Percentiles rank a stretch among this genome's conserved stretches.
These are phyloP conservation scores for Neofusicoccum sp. DNA, from an alignment of 2,329 filamentous ascomycete genomes.

Conservation along the genomic window DNA sequence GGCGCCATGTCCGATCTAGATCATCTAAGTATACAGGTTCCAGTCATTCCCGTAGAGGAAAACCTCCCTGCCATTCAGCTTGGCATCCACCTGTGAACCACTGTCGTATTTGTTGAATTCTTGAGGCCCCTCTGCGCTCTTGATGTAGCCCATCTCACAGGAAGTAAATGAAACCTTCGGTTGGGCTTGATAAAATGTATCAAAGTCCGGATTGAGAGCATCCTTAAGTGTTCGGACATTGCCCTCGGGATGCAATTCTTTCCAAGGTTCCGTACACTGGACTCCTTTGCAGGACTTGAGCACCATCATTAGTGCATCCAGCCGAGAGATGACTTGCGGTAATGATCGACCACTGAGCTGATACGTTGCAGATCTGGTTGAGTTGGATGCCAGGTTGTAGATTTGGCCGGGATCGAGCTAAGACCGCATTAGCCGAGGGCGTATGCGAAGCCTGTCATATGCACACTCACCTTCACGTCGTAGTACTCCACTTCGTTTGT, in stretches of 20 bases:
- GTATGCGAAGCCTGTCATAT: no score
- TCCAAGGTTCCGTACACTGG: conserved; percentile 58
- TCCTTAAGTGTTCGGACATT: conserved; percentile 52
- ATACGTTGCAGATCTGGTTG: neutral
- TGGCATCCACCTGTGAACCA: neutral
- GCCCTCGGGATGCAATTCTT: conserved; percentile 54
- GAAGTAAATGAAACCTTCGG: conserved; percentile 52
- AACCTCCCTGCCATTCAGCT: neutral
- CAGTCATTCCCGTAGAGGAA: conserved; percentile 14
- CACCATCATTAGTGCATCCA: conserved; percentile 60
- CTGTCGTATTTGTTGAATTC: neutral
- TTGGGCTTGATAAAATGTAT: conserved; percentile 54
- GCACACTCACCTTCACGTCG: conserved; percentile 55
- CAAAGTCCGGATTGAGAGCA: conserved; percentile 49
- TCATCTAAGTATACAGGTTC: conserved; percentile 9
- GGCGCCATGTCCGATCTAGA: no score
- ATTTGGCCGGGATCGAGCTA: conserved; percentile 25
- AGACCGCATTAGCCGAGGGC: neutral
- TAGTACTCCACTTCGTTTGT: conserved; percentile 67
- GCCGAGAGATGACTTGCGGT: conserved; percentile 21
- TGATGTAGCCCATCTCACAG: conserved; percentile 58
- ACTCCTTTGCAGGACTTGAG: conserved; percentile 59
- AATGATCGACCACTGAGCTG: conserved; percentile 21
- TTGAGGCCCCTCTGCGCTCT: conserved; percentile 51
- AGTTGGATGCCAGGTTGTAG: conserved; percentile 21